These are phyloP conservation scores for Chimonanthus salicifolius DNA, from an alignment of 164 flowering plant genomes.

Conservation along the genomic window DNA sequence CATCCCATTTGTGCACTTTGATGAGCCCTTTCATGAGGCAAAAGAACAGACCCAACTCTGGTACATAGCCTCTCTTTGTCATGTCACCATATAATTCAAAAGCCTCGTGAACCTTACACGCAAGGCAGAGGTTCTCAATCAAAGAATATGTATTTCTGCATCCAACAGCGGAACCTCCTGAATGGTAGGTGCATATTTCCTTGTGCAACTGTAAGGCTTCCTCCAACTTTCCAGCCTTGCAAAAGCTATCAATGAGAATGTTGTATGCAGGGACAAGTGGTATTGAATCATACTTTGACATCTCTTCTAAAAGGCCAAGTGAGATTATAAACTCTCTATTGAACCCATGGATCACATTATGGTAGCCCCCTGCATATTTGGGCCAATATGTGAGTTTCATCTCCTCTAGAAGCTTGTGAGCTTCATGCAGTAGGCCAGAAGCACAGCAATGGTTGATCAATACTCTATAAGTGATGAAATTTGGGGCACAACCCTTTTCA, in stretches of 20 bases:
- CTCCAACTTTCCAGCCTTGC: conserved; percentile 70
- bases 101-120: conserved; percentile 57
- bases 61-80: conserved; percentile 47
- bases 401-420: conserved; percentile 69
- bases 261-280: conserved; percentile 62
- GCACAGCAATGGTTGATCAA: conserved; percentile 72
- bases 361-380: conserved; percentile 40
- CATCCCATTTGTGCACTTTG: conserved; percentile 54
- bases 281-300: conserved; percentile 29
- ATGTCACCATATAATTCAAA: conserved; percentile 65
- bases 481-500: conserved; percentile 81
- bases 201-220: conserved; percentile 57
- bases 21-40: conserved; percentile 64
- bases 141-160: conserved; percentile 29
- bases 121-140: conserved; percentile 53
- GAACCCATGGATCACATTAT: conserved; percentile 83
- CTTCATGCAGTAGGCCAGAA: conserved; percentile 65
- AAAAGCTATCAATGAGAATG: conserved; percentile 58
- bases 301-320: conserved; percentile 63
- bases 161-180: conserved; percentile 19
- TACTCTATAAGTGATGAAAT: conserved; percentile 75
- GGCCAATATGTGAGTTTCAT: conserved; percentile 98
- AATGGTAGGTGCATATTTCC: conserved; percentile 43
- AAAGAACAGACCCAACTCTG: conserved; percentile 42
- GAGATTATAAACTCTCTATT: conserved; percentile 58